Evolutionary conservation across 208 protist genomes (phyloP), one percentile per base, ranked within the genome.

Genomic region (Trichomonas vaginalis): DNA sequence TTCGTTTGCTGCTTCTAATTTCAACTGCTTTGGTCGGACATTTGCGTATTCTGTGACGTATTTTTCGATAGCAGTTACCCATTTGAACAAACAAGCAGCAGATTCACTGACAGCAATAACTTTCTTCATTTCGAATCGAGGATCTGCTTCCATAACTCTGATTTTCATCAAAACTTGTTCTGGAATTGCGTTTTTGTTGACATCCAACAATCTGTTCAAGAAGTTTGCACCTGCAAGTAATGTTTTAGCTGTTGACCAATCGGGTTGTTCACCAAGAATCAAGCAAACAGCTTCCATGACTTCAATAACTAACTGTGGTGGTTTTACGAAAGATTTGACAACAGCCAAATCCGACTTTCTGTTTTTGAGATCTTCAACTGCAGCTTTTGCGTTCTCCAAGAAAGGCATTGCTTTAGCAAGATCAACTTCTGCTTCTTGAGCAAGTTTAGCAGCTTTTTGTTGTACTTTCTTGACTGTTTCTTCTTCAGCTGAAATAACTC

Each of bases 1-100:
- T 96, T 98, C 98, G 96, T 98, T 97, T 1, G 98, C 98, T 96
- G 98, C 97, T 15, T 98, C 98, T 32, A 99, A 97, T 12, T 97
- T 97, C 96, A 99, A 97, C 96, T 99, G 98, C 97, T 99, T 99
- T 35, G 99, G 99, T 90, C 98, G 97, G 95, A 99, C 98, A n/a
- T 99, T 98, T 97, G 98, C 98, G 87, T 98, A 98, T 92, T 99
- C 98, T 82, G 98, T 96, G 96, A 99, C 96, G 95, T 97, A 97
- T 35, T 95, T 95, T n/a, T 97, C 96, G 70, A 97, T 97, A 86
- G 96, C 97, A 46, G 97, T 62, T 45, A 97, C 95, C 87, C 97
- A 97, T 45, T 96, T 96, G 83, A 96, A 97, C 15, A 97, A 96
- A n/a, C 97, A 96, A 35, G 97, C 97, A 80, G 97, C 97, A 21